Percentiles rank a stretch among this genome's conserved stretches.
Evolutionary conservation across 495 filamentous ascomycete genomes (phyloP).

Genomic region (Parathielavia hyrcaniae): DNA sequence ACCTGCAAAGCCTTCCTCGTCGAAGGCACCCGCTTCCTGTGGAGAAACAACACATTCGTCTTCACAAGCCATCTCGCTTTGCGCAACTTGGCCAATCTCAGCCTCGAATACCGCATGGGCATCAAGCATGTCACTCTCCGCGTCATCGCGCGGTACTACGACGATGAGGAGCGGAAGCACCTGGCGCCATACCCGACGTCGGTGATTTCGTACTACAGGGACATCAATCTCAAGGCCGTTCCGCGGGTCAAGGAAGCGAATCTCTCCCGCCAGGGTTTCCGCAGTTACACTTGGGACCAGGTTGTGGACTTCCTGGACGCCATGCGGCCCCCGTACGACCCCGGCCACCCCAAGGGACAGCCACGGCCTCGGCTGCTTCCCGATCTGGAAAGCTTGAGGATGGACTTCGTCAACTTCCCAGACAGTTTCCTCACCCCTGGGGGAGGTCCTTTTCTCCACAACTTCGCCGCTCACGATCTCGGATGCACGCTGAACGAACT

Average conservation of each 20-base stretch:
- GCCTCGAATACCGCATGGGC: constrained; percentile 27
- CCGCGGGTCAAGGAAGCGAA: constrained; percentile 33
- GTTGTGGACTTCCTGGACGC: constrained; percentile 41
- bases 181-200: constrained; percentile 19
- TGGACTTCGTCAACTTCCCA: constrained; percentile 46
- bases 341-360: constrained; percentile 18
- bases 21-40: constrained; percentile 39
- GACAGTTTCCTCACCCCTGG: constrained; percentile 31
- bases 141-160: constrained; percentile 44
- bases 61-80: constrained; percentile 43
- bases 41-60: constrained; percentile 42
- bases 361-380: constrained; percentile 39
- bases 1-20: constrained; percentile 39
- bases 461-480: constrained; percentile 38
- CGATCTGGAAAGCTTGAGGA: constrained; percentile 34
- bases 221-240: constrained; percentile 28
- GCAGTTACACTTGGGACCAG: constrained; percentile 46
- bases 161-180: constrained; percentile 35
- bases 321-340: constrained; percentile 36
- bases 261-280: constrained; percentile 38
- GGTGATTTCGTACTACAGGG: constrained; percentile 6
- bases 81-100: constrained; percentile 35
- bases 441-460: constrained; percentile 28
- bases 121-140: constrained; percentile 41
- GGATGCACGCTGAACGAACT: constrained; percentile 43